Evolutionary conservation across 2,329 filamentous ascomycete species (phyloP).

Genomic region (Cercospora brassicicola): DNA sequence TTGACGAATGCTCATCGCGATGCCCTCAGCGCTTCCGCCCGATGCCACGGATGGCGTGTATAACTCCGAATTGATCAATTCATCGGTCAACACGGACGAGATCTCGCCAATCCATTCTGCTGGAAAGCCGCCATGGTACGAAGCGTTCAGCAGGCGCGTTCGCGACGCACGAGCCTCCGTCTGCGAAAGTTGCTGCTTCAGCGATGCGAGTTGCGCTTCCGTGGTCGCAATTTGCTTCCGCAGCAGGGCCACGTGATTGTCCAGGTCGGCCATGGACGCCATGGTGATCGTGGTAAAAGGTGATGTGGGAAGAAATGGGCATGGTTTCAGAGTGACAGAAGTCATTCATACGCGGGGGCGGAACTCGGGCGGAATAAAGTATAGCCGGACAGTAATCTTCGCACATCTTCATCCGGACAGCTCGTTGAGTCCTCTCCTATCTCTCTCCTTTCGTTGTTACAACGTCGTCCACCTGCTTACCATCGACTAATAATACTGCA

Average conservation of each 20-base stretch:
- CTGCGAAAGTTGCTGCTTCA: conserved; percentile 46
- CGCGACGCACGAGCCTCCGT: conserved; percentile 40
- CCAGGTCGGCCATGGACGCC: conserved; percentile 22
- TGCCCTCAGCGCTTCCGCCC: conserved; percentile 18
- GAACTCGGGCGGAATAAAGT: neutral
- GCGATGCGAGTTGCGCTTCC: conserved; percentile 44
- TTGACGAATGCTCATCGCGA: conserved; percentile 28
- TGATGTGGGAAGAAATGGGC: neutral
- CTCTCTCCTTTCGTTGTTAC: neutral
- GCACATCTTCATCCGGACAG: neutral
- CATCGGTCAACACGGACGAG: conserved; percentile 38
- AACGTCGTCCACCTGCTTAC: conserved; percentile 4
- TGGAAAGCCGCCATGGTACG: conserved; percentile 43
- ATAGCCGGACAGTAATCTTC: neutral
- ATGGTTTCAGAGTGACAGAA: neutral
- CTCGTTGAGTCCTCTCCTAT: neutral
- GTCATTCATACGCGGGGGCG: neutral
- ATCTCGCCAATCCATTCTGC: conserved; percentile 48
- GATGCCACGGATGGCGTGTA: conserved; percentile 18
- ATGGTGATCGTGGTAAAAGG: conserved; percentile 2
- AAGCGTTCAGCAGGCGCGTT: conserved; percentile 32
- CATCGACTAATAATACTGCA: neutral
- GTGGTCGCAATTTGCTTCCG: conserved; percentile 46
- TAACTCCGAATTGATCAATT: conserved; percentile 18
- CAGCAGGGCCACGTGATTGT: conserved; percentile 40